These are phyloP conservation scores for Penicillium thymicola DNA, from an alignment of 2,329 filamentous ascomycete species.

Conservation along the genomic window DNA sequence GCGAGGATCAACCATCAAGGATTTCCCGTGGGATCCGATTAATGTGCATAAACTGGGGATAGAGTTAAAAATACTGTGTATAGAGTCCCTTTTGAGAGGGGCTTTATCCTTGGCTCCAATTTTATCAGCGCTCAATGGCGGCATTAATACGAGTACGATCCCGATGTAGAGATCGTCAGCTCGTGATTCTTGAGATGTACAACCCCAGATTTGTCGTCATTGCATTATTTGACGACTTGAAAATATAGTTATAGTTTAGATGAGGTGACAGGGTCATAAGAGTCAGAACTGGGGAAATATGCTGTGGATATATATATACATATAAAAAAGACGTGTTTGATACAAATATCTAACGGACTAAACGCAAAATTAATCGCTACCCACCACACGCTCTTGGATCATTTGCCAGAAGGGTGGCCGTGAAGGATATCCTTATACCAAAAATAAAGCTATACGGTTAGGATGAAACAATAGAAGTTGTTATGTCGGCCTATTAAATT, in stretches of 20 bases:
- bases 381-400: background rate
- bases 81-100: background rate
- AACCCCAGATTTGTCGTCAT: background rate
- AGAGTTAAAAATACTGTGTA: background rate
- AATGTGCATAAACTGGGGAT: slow-evolving; percentile 17
- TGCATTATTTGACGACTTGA: background rate
- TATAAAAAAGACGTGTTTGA: background rate
- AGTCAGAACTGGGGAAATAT: background rate
- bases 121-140: background rate
- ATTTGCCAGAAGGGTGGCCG: background rate
- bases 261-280: background rate
- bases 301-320: background rate
- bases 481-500: too few relatives aligned
- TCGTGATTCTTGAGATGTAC: background rate
- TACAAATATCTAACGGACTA: background rate
- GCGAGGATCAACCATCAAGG: background rate
- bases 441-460: too few relatives aligned
- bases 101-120: background rate
- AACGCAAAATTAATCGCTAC: background rate
- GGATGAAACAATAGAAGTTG: too few relatives aligned
- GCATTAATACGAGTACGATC: slow-evolving; percentile 2
- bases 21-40: background rate
- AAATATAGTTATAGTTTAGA: too few relatives aligned
- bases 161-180: background rate
- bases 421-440: background rate